Evolutionary conservation across 225 moss, liverwort and hornwort genomes (phyloP), one percentile per base, ranked within the genome.

Genomic region (Pseudisothecium myosuroides): DNA sequence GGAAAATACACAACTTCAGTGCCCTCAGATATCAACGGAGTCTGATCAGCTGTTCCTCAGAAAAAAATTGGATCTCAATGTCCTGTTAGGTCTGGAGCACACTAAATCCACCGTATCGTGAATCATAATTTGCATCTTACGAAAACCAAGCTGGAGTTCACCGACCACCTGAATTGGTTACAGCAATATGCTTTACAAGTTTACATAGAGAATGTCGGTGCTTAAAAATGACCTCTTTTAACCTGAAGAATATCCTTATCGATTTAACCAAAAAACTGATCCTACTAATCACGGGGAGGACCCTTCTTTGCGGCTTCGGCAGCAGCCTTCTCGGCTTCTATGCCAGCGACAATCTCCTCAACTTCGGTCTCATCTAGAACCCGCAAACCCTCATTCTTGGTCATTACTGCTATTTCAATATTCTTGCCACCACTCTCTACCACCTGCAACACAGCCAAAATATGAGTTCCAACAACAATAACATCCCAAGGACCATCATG

Each of bases 381-480:
- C 58, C 96, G 94, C 73, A 98, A 92, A 76, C 98, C 98, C 76
- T 97, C 95, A 76, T 95, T 92, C 83, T 93, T 91, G 73, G 95
- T 97, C 98, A 96, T 96, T 36, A 98, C 96, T 52, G 98, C 98
- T 91, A 98, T 96, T 91, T 98, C 98, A 74, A 98, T 98, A 85
- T 98, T 98, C 87, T 98, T 98, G 17, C 97, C 98, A 87, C 98
- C 97, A 64, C 98, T 98, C 92, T 98, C 98, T 85, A 98, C 98
- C 83, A 98, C 98, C 97, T 98, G 96, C 81, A 88, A 94, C 83
- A 89, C 77, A 76, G 83, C 50, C 80, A 81, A 69, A 47, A 27
- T 45, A 45, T 63, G 41, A 90, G 91, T 77, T 89, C 64, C 85
- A 87, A 86, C 41, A 85, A 83, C 24, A 66, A 39, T 49, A 69